Evolutionary conservation across 2,329 filamentous ascomycete genomes (phyloP).

Genomic region (Simplicillium sp.): DNA sequence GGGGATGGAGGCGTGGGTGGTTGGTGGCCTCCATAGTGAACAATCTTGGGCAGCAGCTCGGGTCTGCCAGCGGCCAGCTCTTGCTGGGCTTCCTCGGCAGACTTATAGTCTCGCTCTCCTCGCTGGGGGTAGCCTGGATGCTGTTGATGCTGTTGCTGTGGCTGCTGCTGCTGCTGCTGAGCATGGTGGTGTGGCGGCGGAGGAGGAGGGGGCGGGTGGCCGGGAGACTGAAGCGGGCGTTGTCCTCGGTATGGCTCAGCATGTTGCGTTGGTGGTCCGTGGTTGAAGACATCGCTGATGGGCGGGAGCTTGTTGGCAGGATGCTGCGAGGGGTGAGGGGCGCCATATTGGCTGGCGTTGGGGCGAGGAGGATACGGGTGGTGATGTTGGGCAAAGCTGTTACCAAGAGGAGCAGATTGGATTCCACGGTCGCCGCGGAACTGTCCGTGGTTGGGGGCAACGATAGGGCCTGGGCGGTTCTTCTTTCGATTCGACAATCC

Average conservation of each 20-base stretch:
- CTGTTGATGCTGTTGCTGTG: slow-evolving; percentile 28
- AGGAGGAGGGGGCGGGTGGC: slow-evolving; percentile 50
- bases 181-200: slow-evolving; percentile 27
- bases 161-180: slow-evolving; percentile 48
- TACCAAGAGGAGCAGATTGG: slow-evolving; percentile 88
- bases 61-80: slow-evolving; percentile 85
- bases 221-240: slow-evolving; percentile 67
- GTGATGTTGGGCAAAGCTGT: slow-evolving; percentile 89
- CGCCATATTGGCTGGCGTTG: slow-evolving; percentile 69
- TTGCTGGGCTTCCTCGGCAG: slow-evolving; percentile 89
- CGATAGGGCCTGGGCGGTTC: slow-evolving; percentile 84
- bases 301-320: slow-evolving; percentile 88
- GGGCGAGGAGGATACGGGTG: slow-evolving; percentile 69
- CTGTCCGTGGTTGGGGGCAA: slow-evolving; percentile 84
- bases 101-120: slow-evolving; percentile 66
- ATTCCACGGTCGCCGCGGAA: slow-evolving; percentile 94
- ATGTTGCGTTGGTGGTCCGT: slow-evolving; percentile 54
- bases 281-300: slow-evolving; percentile 89
- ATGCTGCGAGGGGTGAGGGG: slow-evolving; percentile 78
- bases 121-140: slow-evolving; percentile 30
- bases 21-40: slow-evolving; percentile 92
- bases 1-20: slow-evolving; percentile 86
- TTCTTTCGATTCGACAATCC: slow-evolving; percentile 66
- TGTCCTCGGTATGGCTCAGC: slow-evolving; percentile 49
- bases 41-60: slow-evolving; percentile 83